phyloP scores from a whole-genome alignment of 2,329 filamentous ascomycete genomes.

The Fusarium lyarnte region DNA sequence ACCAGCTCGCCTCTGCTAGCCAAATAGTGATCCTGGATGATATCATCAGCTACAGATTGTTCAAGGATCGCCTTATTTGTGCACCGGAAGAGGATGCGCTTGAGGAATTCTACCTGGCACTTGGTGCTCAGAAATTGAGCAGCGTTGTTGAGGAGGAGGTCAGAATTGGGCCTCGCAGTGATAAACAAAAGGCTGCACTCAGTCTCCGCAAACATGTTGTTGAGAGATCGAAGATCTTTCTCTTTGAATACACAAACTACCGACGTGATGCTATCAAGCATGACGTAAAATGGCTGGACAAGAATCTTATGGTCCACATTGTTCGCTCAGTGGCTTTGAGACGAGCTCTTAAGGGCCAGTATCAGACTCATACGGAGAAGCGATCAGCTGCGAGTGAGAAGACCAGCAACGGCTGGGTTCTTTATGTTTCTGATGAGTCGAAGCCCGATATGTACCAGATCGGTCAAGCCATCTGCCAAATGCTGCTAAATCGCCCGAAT shows the following conservation, averaged over 20 bases:
- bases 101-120: constrained; percentile 83
- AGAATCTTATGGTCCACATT: constrained; percentile 79
- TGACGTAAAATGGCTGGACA: constrained; percentile 90
- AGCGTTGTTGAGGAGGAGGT: constrained; percentile 81
- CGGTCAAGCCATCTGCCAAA: constrained; percentile 83
- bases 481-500: constrained; percentile 83
- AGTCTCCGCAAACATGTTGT: constrained; percentile 82
- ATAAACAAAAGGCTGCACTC: constrained; percentile 74
- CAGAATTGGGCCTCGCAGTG: constrained; percentile 71
- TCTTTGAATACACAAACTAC: constrained; percentile 79
- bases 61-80: constrained; percentile 84
- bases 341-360: constrained; percentile 76
- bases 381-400: constrained; percentile 75
- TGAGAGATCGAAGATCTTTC: constrained; percentile 88
- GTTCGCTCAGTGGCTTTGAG: constrained; percentile 82
- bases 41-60: constrained; percentile 86
- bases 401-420: constrained; percentile 64
- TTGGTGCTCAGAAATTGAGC: constrained; percentile 82
- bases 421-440: constrained; percentile 78
- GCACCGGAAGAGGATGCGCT: constrained; percentile 90
- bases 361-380: constrained; percentile 76
- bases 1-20: constrained; percentile 76
- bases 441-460: constrained; percentile 90
- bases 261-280: constrained; percentile 81
- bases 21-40: constrained; percentile 86